Base-by-base conservation (phyloP, 192 early-diverging fungal species). In the Coemansia sp. region DNA sequence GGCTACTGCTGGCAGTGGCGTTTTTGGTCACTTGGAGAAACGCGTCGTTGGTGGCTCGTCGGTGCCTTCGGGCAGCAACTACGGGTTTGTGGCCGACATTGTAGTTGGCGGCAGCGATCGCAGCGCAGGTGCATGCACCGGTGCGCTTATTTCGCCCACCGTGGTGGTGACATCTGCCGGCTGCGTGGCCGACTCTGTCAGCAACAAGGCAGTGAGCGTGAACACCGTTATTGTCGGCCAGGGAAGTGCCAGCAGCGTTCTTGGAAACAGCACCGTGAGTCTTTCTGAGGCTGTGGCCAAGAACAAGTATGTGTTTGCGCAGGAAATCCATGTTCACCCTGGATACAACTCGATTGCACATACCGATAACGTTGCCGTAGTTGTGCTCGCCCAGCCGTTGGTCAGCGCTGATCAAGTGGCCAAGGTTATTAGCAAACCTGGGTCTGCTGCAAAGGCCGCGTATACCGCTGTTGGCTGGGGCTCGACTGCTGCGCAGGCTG, bases 321-420 rank as follows among this genome's bases (percentile, higher is more conserved):
- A 65, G 61, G 37, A 71, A n/a, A 60, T 83, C 20, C 54, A 60
- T 1, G 61, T 73, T 32, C 80, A 83, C 12, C 80, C 80, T 3
- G 80, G 80, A 11, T 83, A 74, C 65, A 74, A 76, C 68, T 83
- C 80, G 41, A 74, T 83, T 60, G 80, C 80, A 14, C 63, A 53
- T 38, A 71, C 72, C 17, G 80, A 83, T 66, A 83, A 83, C 64
- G 66, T 83, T 39, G 80, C 80, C 8, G 72, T 74, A 28, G 65
- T 83, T 8, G 58, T 53, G 4, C 70, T 83, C 51, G 43, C 68
- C 61, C 68, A 74, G 68, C 72, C 80, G 20, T 59, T 83, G 61
- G 61, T 58, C 32, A 68, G 65, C 39, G 66, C 66, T 3, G 64
- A 70, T 9, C 65, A 56, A 38, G 15, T 53, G 37, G 76, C 61